phyloP scores from a whole-genome alignment of 176 grass and related monocot genomes.

The Olyra latifolia region DNA sequence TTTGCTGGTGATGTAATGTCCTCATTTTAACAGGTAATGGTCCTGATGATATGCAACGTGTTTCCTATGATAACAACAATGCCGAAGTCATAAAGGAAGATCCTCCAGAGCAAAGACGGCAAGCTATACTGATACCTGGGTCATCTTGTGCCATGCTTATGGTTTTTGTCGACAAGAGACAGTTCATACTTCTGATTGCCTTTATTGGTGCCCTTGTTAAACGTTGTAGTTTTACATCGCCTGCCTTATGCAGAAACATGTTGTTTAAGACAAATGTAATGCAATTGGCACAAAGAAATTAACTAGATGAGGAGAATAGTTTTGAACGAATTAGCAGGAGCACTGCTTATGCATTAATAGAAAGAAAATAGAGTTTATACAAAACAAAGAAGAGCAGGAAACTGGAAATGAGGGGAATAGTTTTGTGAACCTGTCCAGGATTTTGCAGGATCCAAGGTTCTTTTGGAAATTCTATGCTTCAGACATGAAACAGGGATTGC shows the following conservation, averaged over 20 bases:
- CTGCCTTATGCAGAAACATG: not conserved
- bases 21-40: constrained; percentile 20
- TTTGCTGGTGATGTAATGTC: not conserved
- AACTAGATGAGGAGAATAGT: not conserved
- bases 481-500: not conserved
- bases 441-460: not conserved
- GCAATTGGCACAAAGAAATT: not conserved
- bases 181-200: not conserved
- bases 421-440: not conserved
- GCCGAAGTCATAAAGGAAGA: not conserved
- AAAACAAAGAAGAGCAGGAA: too few relatives aligned
- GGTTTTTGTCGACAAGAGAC: constrained; percentile 30
- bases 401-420: not conserved
- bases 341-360: too few relatives aligned
- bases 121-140: not conserved
- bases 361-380: too few relatives aligned
- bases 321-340: too few relatives aligned
- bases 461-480: not conserved
- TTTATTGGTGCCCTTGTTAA: not conserved
- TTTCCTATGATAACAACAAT: not conserved
- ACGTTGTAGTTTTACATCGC: not conserved
- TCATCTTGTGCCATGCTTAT: constrained; percentile 22
- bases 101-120: not conserved
- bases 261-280: not conserved
- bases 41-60: not conserved